Evolutionary conservation across 129 eudicot genomes (phyloP).

Genomic region (Cynara cardunculus): DNA sequence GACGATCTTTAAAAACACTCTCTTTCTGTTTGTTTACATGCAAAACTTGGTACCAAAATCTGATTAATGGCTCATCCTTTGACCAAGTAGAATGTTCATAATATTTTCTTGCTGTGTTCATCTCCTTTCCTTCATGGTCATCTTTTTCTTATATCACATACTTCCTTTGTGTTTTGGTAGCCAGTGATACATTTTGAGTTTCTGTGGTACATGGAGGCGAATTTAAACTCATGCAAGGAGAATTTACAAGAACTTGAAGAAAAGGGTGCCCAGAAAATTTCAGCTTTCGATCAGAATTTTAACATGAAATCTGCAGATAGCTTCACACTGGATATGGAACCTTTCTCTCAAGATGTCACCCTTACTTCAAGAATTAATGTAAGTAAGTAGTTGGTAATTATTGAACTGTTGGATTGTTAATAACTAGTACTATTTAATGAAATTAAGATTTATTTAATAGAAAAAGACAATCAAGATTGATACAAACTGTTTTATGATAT

Average conservation of each 20-base stretch:
- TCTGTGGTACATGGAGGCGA: not conserved
- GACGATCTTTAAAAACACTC: too few species aligned
- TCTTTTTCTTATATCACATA: not conserved
- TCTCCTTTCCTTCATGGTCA: not conserved
- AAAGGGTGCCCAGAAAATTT: slow-evolving; percentile 21
- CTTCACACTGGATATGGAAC: slow-evolving; percentile 59
- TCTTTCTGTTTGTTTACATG: not conserved
- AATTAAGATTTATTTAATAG: not conserved
- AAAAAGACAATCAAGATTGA: not conserved
- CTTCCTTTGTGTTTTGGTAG: not conserved
- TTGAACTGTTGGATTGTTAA: not conserved
- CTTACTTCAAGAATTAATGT: slow-evolving; percentile 44
- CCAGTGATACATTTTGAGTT: not conserved
- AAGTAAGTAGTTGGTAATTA: not conserved
- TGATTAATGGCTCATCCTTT: not conserved
- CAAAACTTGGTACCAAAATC: not conserved
- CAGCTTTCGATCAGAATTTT: slow-evolving; percentile 28
- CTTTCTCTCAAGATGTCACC: slow-evolving; percentile 39
- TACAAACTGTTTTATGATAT: slow-evolving; percentile 1
- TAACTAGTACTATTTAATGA: not conserved
- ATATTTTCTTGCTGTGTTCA: not conserved
- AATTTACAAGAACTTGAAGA: slow-evolving; percentile 10
- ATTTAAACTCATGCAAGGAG: slow-evolving; percentile 18
- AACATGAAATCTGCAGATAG: slow-evolving; percentile 40
- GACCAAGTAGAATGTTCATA: not conserved